A percentile compares a stretch with the other conserved stretches of the same genome.
Evolutionary conservation across 1,139 yeast genomes (phyloP).

Genomic region (Scheffersomyces quercinus): DNA sequence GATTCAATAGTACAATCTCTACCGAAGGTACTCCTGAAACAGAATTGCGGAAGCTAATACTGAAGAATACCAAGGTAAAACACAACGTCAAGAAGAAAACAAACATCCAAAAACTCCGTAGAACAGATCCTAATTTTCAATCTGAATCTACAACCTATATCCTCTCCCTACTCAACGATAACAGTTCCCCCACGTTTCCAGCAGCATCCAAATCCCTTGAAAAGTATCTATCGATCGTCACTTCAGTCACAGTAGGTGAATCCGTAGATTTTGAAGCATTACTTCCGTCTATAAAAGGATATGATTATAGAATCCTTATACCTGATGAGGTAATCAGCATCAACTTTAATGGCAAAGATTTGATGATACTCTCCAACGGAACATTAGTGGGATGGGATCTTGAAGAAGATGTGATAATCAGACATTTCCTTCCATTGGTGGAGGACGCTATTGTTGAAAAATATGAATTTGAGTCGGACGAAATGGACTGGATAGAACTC

Average conservation of each 20-base stretch:
- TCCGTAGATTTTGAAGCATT: constrained; percentile 56
- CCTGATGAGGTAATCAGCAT: constrained; percentile 69
- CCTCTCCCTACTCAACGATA: constrained; percentile 28
- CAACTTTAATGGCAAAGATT: constrained; percentile 24
- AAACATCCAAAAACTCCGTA: constrained; percentile 27
- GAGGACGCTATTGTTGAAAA: constrained; percentile 30
- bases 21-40: no score
- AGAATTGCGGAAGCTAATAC: no score
- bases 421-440: constrained; percentile 53
- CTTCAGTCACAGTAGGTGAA: constrained; percentile 73
- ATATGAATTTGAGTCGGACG: constrained; percentile 73
- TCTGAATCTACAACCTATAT: constrained; percentile 25
- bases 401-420: constrained; percentile 49
- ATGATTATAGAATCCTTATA: constrained; percentile 49
- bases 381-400: constrained; percentile 71
- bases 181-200: constrained; percentile 19
- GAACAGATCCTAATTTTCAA: constrained; percentile 23
- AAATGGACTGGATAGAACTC: constrained; percentile 77
- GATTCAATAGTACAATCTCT: no score
- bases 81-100: constrained; percentile 20
- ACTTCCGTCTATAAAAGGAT: constrained; percentile 27
- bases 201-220: constrained; percentile 22
- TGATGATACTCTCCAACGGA: constrained; percentile 27
- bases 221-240: constrained; percentile 34
- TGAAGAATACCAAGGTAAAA: background rate